Percentiles rank a stretch among this genome's conserved stretches.
Conservation (phyloP, 352 stramenopile species). For the Pythium scleroteichum region DNA sequence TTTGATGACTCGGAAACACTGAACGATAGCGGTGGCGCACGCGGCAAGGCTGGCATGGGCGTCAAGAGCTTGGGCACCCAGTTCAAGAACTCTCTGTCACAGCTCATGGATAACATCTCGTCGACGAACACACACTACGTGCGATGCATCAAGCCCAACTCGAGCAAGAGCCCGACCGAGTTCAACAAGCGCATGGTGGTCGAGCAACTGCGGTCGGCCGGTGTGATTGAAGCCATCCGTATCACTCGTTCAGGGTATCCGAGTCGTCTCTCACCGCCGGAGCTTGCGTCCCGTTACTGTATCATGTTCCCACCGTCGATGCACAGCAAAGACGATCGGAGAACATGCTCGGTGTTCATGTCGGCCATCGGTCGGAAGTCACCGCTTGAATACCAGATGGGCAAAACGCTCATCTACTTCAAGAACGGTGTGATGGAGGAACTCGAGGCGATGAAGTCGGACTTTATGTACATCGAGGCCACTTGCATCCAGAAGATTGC, state of each 20-base stretch:
- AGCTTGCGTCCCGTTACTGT: slow-evolving; percentile 80
- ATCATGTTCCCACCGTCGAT: slow-evolving; percentile 91
- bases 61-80: slow-evolving; percentile 80
- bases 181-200: slow-evolving; percentile 92
- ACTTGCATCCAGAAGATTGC: slow-evolving; percentile 85
- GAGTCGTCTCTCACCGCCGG: slow-evolving; percentile 87
- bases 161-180: slow-evolving; percentile 82
- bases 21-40: slow-evolving; percentile 36
- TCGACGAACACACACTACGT: slow-evolving; percentile 87
- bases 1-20: slow-evolving; percentile 66
- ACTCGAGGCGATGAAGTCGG: slow-evolving; percentile 92
- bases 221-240: slow-evolving; percentile 92
- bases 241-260: slow-evolving; percentile 91
- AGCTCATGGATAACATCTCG: slow-evolving; percentile 88
- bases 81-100: slow-evolving; percentile 81
- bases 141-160: slow-evolving; percentile 89
- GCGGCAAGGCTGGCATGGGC: slow-evolving; percentile 48
- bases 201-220: slow-evolving; percentile 88
- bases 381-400: slow-evolving; percentile 88
- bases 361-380: slow-evolving; percentile 78
- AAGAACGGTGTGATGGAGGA: slow-evolving; percentile 94
- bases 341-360: slow-evolving; percentile 84
- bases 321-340: slow-evolving; percentile 74
- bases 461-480: slow-evolving; percentile 90
- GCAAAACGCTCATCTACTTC: slow-evolving; percentile 96